Percentiles rank a stretch among this genome's conserved stretches.
phyloP scores from a whole-genome alignment of 129 eudicot genomes.

The Flaveria ramosissima region DNA sequence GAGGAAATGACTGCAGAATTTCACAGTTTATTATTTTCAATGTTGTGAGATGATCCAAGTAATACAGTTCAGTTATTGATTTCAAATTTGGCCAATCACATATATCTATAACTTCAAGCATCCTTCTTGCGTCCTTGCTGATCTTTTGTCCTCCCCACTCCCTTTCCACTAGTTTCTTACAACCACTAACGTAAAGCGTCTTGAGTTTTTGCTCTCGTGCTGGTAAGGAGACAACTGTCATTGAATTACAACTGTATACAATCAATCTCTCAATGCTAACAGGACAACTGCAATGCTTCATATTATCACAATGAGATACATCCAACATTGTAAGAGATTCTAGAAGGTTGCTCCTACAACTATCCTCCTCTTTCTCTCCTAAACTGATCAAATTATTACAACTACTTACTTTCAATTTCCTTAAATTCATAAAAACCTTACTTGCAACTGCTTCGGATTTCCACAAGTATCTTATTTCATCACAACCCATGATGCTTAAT shows the following conservation, averaged over 20 bases:
- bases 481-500: neutral
- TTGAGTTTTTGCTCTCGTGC: neutral
- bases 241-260: neutral
- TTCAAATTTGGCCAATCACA: neutral
- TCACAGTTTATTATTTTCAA: neutral
- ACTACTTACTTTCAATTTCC: neutral
- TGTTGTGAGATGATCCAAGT: neutral
- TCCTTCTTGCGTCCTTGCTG: neutral
- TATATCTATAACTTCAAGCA: neutral
- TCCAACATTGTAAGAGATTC: conserved; percentile 4
- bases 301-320: neutral
- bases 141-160: conserved; percentile 7
- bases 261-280: neutral
- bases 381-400: conserved; percentile 12
- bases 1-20: conserved; percentile 20
- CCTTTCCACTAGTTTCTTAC: neutral
- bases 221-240: neutral
- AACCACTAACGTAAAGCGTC: neutral
- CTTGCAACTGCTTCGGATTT: neutral
- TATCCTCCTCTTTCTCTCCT: conserved; percentile 27
- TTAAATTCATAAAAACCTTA: conserved; percentile 23
- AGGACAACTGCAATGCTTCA: conserved; percentile 2
- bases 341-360: neutral
- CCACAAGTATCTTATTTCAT: conserved; percentile 22
- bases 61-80: neutral